A percentile compares a stretch with the other conserved stretches of the same genome.
Evolutionary conservation across 805 yeast genomes (phyloP).

Genomic region (Peterozyma toletana): DNA sequence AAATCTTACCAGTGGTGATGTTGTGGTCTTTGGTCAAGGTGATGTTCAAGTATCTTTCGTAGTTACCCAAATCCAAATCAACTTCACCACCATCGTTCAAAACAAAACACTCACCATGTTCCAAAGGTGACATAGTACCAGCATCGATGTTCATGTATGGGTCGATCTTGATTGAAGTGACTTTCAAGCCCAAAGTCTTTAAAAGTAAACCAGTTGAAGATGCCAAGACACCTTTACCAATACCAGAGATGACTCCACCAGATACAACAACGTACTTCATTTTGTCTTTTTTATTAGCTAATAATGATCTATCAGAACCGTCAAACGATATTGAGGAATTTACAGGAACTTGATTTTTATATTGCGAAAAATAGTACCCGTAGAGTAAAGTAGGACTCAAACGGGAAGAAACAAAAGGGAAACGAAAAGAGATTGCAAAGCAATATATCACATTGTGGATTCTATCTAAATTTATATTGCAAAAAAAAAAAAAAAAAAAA

Average conservation of each 20-base stretch:
- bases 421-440: neutral
- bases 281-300: slow-evolving; percentile 9
- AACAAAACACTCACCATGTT: slow-evolving; percentile 98
- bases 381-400: slow-evolving; percentile 1
- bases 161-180: slow-evolving; percentile 95
- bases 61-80: slow-evolving; percentile 95
- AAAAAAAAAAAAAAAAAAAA: slow-evolving; percentile 9
- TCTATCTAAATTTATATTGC: slow-evolving; percentile 1
- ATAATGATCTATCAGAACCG: neutral
- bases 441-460: no score
- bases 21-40: slow-evolving; percentile 92
- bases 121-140: slow-evolving; percentile 98
- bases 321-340: neutral
- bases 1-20: slow-evolving; percentile 97
- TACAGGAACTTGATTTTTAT: neutral
- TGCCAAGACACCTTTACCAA: slow-evolving; percentile 98
- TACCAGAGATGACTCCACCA: slow-evolving; percentile 99
- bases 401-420: slow-evolving; percentile 8
- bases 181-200: slow-evolving; percentile 90
- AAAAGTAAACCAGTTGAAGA: slow-evolving; percentile 93
- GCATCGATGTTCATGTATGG: slow-evolving; percentile 99
- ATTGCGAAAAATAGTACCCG: neutral
- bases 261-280: slow-evolving; percentile 99
- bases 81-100: slow-evolving; percentile 99
- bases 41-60: slow-evolving; percentile 92